These are phyloP conservation scores for Nitzschia putrida DNA, from an alignment of 108 stramenopile species.

Conservation along the genomic window DNA sequence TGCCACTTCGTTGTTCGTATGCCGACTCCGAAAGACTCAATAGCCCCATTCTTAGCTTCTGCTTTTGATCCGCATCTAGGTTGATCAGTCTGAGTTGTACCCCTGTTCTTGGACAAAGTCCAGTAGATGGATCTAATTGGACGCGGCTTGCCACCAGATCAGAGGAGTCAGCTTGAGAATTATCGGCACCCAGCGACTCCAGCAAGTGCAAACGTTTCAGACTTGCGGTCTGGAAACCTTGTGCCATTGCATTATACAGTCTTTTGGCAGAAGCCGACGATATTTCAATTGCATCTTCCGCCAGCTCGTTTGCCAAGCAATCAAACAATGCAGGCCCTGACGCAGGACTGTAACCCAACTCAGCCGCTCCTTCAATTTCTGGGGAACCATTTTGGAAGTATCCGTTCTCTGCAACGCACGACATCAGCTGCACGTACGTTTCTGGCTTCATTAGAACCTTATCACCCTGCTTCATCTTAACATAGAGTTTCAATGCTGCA, in stretches of 20 bases:
- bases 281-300: slow-evolving; percentile 71
- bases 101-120: slow-evolving; percentile 63
- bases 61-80: slow-evolving; percentile 59
- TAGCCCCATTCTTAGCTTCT: slow-evolving; percentile 55
- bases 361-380: slow-evolving; percentile 48
- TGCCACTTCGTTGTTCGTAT: slow-evolving; percentile 45
- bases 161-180: slow-evolving; percentile 45
- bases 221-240: slow-evolving; percentile 44
- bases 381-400: not conserved
- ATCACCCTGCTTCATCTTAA: slow-evolving; percentile 54
- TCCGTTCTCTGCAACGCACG: slow-evolving; percentile 62
- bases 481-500: slow-evolving; percentile 61
- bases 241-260: slow-evolving; percentile 68
- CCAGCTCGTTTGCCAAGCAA: slow-evolving; percentile 70
- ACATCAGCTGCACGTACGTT: slow-evolving; percentile 67
- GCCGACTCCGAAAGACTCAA: slow-evolving; percentile 43
- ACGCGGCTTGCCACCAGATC: slow-evolving; percentile 68
- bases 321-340: slow-evolving; percentile 71
- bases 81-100: slow-evolving; percentile 65
- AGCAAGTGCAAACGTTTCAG: slow-evolving; percentile 55
- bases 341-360: slow-evolving; percentile 45
- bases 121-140: slow-evolving; percentile 53
- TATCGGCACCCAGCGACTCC: slow-evolving; percentile 46
- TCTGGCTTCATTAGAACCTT: slow-evolving; percentile 67
- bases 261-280: slow-evolving; percentile 68